These are phyloP conservation scores for Crithidia bombi DNA, from an alignment of 208 protist genomes.

Conservation along the genomic window DNA sequence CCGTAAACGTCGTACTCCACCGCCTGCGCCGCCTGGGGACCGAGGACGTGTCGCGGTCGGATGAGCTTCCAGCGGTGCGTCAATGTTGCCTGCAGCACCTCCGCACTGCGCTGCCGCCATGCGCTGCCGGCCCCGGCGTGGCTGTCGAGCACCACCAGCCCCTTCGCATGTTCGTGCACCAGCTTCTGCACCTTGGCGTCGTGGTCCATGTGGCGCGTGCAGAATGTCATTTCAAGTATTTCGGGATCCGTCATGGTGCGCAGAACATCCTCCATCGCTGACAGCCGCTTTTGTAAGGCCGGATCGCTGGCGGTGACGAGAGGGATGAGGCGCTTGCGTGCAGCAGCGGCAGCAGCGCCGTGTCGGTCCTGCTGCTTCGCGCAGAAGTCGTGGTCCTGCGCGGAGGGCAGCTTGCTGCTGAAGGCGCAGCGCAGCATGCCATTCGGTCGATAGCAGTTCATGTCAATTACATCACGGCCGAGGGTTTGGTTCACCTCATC, in stretches of 20 bases:
- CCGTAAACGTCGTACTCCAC: constrained; percentile 83
- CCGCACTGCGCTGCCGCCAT: constrained; percentile 19
- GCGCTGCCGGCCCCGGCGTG: constrained; percentile 11
- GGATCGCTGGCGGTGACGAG: constrained; percentile 49
- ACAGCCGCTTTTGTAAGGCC: constrained; percentile 56
- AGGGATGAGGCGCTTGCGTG: constrained; percentile 45
- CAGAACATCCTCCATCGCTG: constrained; percentile 55
- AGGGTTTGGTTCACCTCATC: constrained; percentile 82
- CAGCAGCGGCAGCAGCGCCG: constrained; percentile 11
- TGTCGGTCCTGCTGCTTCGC: constrained; percentile 9
- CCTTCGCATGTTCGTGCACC: constrained; percentile 32
- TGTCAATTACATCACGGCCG: constrained; percentile 66
- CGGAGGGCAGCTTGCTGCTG: constrained; percentile 57
- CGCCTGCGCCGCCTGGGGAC: constrained; percentile 48
- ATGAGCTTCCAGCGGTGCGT: constrained; percentile 62
- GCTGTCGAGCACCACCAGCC: constrained; percentile 7
- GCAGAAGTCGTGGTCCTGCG: constrained; percentile 29
- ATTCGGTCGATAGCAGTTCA: constrained; percentile 69
- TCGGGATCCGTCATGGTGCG: constrained; percentile 67
- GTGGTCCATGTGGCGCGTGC: constrained; percentile 53
- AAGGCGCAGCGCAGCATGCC: constrained; percentile 87
- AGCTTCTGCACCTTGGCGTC: constrained; percentile 27
- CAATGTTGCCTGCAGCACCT: constrained; percentile 30
- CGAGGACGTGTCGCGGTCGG: constrained; percentile 50
- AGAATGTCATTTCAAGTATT: constrained; percentile 73